Percentiles rank a stretch among this genome's conserved stretches.
phyloP scores from a whole-genome alignment of 768 basidiomycete genomes.

The Mycena alexandri region DNA sequence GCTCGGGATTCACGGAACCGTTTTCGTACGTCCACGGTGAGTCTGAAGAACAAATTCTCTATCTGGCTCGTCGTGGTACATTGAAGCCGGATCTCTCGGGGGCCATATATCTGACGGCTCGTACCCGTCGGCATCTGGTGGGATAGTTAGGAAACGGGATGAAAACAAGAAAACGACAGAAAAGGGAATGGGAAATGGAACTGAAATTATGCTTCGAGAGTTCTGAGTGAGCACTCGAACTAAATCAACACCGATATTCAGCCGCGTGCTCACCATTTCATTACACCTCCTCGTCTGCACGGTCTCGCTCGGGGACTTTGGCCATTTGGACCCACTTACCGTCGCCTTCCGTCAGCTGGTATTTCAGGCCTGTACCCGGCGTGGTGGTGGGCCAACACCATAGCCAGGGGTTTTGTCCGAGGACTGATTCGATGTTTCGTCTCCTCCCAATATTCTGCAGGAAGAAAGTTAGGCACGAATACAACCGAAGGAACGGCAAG shows the following conservation, averaged over 20 bases:
- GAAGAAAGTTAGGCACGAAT: conserved; percentile 20
- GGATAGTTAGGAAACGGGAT: conserved; percentile 11
- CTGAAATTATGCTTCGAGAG: conserved; percentile 17
- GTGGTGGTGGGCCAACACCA: conserved; percentile 88
- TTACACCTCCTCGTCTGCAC: conserved; percentile 40
- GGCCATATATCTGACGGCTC: conserved; percentile 68
- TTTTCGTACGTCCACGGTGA: conserved; percentile 93
- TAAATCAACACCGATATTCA: neutral
- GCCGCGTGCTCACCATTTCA: conserved; percentile 23
- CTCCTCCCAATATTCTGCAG: conserved; percentile 83
- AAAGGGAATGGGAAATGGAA: conserved; percentile 11
- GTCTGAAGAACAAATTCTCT: conserved; percentile 61
- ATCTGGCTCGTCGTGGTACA: conserved; percentile 46
- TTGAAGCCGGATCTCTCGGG: conserved; percentile 71
- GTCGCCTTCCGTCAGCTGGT: conserved; percentile 74
- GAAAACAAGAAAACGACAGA: conserved; percentile 8
- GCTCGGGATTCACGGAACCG: conserved; percentile 78
- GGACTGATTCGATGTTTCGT: conserved; percentile 80
- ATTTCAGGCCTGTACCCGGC: conserved; percentile 82
- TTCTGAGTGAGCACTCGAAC: conserved; percentile 18
- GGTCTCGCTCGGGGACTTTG: conserved; percentile 32
- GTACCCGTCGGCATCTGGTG: conserved; percentile 41
- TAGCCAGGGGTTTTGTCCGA: conserved; percentile 79
- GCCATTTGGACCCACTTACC: conserved; percentile 79
- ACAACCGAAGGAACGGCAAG: conserved; percentile 42